Conservation (phyloP, 108 stramenopile species). For the Mediolabrus comicus region DNA sequence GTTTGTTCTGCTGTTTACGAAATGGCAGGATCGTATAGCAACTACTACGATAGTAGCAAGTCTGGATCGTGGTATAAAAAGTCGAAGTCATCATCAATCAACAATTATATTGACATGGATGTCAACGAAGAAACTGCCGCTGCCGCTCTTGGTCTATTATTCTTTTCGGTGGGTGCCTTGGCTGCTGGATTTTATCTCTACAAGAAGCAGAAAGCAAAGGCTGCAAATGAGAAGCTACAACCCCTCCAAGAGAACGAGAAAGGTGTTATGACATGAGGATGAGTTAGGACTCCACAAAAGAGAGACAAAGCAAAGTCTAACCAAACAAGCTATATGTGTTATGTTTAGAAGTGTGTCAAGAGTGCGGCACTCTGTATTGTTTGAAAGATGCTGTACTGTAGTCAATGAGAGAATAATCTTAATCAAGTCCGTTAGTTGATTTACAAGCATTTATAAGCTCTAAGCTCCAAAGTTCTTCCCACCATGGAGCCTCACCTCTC, state of each 20-base stretch:
- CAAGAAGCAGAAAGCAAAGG: neutral
- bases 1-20: constrained; percentile 29
- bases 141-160: neutral
- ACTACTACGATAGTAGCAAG: constrained; percentile 15
- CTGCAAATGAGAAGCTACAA: neutral
- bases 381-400: too few species aligned
- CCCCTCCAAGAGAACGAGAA: neutral
- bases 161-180: neutral
- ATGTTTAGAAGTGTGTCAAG: too few species aligned
- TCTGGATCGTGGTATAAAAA: neutral
- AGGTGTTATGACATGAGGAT: neutral
- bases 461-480: too few species aligned
- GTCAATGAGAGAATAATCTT: too few species aligned
- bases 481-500: too few species aligned
- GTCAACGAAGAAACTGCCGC: neutral
- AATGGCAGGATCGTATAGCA: constrained; percentile 11
- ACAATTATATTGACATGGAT: neutral
- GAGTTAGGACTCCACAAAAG: too few species aligned
- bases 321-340: too few species aligned
- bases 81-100: neutral
- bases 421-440: too few species aligned
- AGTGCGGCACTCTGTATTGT: too few species aligned
- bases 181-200: neutral
- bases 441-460: too few species aligned
- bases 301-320: too few species aligned